Percentiles rank a stretch among this genome's conserved stretches.
Conservation (phyloP, 2,329 filamentous ascomycete species). For the Hypoxylon sp. region DNA sequence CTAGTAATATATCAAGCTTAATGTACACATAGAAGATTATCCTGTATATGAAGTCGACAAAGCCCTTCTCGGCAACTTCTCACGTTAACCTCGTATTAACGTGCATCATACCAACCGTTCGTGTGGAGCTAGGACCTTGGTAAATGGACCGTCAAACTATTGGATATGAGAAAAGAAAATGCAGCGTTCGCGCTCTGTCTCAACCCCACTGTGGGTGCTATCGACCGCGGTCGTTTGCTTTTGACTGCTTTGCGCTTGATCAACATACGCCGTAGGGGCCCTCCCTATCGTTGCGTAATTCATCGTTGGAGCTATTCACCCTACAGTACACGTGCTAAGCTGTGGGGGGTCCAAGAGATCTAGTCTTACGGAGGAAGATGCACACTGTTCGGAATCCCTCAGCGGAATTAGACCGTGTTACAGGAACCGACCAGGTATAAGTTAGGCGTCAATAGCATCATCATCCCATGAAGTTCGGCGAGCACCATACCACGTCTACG, state of each 20-base stretch:
- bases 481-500: slow-evolving; percentile 21
- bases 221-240: slow-evolving; percentile 26
- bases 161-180: slow-evolving; percentile 31
- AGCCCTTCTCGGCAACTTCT: not conserved
- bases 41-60: not conserved
- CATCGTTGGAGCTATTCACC: slow-evolving; percentile 16
- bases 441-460: slow-evolving; percentile 30
- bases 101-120: slow-evolving; percentile 17
- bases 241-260: slow-evolving; percentile 12
- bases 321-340: slow-evolving; percentile 34
- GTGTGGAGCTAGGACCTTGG: slow-evolving; percentile 15
- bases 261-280: slow-evolving; percentile 16
- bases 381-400: slow-evolving; percentile 20
- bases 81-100: not conserved
- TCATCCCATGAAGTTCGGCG: slow-evolving; percentile 23
- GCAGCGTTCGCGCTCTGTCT: slow-evolving; percentile 2
- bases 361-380: slow-evolving; percentile 32
- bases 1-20: slow-evolving; percentile 2
- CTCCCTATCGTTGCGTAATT: slow-evolving; percentile 27
- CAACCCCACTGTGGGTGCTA: slow-evolving; percentile 9
- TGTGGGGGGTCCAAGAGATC: slow-evolving; percentile 39
- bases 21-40: slow-evolving; percentile 1
- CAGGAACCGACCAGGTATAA: slow-evolving; percentile 5
- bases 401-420: slow-evolving; percentile 28
- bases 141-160: slow-evolving; percentile 31